phyloP scores from a whole-genome alignment of 257 asterid genomes.

The Echium plantagineum region DNA sequence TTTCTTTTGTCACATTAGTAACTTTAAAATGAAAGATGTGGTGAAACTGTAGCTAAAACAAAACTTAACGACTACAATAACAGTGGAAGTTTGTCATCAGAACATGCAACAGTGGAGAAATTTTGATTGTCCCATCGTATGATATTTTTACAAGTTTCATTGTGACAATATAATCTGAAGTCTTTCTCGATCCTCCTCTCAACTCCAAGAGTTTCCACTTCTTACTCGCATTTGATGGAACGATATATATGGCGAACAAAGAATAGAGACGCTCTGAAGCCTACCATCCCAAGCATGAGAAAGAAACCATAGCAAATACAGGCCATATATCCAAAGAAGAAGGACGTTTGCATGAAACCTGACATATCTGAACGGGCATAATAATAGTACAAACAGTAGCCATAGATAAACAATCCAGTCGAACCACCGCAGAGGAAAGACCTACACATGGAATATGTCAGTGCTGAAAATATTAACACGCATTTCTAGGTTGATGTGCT shows the following conservation, averaged over 20 bases:
- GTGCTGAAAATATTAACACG: background rate
- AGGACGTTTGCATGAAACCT: constrained; percentile 92
- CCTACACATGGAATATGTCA: constrained; percentile 21
- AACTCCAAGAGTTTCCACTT: background rate
- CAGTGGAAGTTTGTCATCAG: background rate
- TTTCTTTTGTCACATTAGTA: too few species aligned
- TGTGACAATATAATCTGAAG: background rate
- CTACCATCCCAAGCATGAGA: constrained; percentile 43
- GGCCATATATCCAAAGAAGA: constrained; percentile 60
- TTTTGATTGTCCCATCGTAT: background rate
- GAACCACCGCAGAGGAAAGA: constrained; percentile 91
- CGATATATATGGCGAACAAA: constrained; percentile 43
- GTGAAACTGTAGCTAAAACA: too few species aligned
- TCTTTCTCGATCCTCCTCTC: background rate
- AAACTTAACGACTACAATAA: too few species aligned
- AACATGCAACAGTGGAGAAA: background rate
- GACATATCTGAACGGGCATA: constrained; percentile 84
- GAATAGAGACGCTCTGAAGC: constrained; percentile 35
- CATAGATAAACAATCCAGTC: constrained; percentile 73
- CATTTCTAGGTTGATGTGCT: background rate
- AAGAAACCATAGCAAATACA: constrained; percentile 46
- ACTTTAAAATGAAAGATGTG: too few species aligned
- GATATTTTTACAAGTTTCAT: background rate
- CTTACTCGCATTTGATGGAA: constrained; percentile 38
- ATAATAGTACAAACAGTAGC: constrained; percentile 78